Percentiles rank a stretch among this genome's conserved stretches.
phyloP scores from a whole-genome alignment of 2,329 filamentous ascomycete species.

The Torrubiellomyces zombiae region DNA sequence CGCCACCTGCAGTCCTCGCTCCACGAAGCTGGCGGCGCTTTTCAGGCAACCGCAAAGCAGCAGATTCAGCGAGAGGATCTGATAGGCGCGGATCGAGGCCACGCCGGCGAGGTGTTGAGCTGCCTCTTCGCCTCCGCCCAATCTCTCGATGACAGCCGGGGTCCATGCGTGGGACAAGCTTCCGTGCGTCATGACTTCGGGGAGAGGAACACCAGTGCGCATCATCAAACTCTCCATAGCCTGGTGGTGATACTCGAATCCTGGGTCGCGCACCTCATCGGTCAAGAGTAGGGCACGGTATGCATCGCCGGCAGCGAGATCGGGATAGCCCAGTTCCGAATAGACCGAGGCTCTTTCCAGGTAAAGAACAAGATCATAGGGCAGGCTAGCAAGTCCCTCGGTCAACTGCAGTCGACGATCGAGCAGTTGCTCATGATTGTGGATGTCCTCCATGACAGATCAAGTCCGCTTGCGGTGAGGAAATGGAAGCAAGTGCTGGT shows the following conservation, averaged over 20 bases:
- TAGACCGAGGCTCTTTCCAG: slow-evolving; percentile 56
- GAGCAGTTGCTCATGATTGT: slow-evolving; percentile 28
- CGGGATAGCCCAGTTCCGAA: slow-evolving; percentile 64
- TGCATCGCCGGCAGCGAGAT: slow-evolving; percentile 77
- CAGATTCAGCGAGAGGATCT: slow-evolving; percentile 39
- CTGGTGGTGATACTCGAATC: slow-evolving; percentile 66
- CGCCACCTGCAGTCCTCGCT: slow-evolving; percentile 38
- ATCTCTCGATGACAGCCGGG: slow-evolving; percentile 15
- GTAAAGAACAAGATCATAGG: slow-evolving; percentile 48
- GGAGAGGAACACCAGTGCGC: slow-evolving; percentile 16
- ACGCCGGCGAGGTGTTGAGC: slow-evolving; percentile 26
- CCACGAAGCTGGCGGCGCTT: slow-evolving; percentile 49
- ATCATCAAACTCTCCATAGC: slow-evolving; percentile 35
- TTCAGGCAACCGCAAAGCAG: slow-evolving; percentile 51
- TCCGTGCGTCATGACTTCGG: slow-evolving; percentile 29
- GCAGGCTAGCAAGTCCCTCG: slow-evolving; percentile 28
- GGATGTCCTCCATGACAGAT: slow-evolving; percentile 17
- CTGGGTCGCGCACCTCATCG: slow-evolving; percentile 64
- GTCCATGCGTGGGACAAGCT: slow-evolving; percentile 20
- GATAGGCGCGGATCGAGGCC: slow-evolving; percentile 40
- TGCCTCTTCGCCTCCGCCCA: slow-evolving; percentile 16
- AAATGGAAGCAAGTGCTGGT: too few relatives aligned
- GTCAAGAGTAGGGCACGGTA: slow-evolving; percentile 79
- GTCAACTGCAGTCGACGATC: slow-evolving; percentile 40
- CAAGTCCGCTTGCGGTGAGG: too few relatives aligned